These are phyloP conservation scores for Penicillium arizonense DNA, from an alignment of 495 filamentous ascomycete genomes.

Conservation along the genomic window DNA sequence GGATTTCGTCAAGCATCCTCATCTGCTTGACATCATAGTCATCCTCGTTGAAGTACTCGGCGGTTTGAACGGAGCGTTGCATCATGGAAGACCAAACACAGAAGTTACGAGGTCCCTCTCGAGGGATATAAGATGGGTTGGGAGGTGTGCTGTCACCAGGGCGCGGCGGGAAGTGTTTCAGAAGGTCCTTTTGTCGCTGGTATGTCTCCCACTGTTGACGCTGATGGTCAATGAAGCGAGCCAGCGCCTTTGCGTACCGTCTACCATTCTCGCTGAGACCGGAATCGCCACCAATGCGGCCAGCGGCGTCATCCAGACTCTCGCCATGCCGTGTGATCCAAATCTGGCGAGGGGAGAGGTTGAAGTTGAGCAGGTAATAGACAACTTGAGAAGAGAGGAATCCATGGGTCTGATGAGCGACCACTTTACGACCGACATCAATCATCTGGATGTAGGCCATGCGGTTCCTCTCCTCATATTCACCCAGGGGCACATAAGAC, in stretches of 20 bases:
- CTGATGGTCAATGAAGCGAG: constrained; percentile 74
- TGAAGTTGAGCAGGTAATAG: constrained; percentile 94
- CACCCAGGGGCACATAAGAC: constrained; percentile 85
- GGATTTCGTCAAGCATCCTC: constrained; percentile 97
- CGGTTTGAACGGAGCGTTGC: constrained; percentile 78
- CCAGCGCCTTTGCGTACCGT: constrained; percentile 68
- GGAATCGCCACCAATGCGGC: constrained; percentile 84
- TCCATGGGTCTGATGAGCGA: constrained; percentile 83
- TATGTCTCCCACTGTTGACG: constrained; percentile 73
- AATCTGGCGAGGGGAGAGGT: constrained; percentile 89
- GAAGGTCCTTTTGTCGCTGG: constrained; percentile 68
- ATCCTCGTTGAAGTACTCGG: constrained; percentile 89
- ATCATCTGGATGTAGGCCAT: constrained; percentile 97
- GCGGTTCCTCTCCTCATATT: constrained; percentile 83
- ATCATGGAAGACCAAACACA: constrained; percentile 99
- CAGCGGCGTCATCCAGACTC: constrained; percentile 73
- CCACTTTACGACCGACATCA: constrained; percentile 91
- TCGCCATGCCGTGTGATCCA: constrained; percentile 97
- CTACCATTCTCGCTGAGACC: constrained; percentile 73
- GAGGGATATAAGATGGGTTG: constrained; percentile 73
- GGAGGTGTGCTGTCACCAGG: constrained; percentile 91
- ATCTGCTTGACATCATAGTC: constrained; percentile 96
- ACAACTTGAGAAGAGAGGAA: constrained; percentile 89
- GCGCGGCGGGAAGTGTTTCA: constrained; percentile 74
- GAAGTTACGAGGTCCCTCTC: constrained; percentile 73